Conservation (phyloP, 1,284 basidiomycete genomes). For the Heliocybe sulcata region DNA sequence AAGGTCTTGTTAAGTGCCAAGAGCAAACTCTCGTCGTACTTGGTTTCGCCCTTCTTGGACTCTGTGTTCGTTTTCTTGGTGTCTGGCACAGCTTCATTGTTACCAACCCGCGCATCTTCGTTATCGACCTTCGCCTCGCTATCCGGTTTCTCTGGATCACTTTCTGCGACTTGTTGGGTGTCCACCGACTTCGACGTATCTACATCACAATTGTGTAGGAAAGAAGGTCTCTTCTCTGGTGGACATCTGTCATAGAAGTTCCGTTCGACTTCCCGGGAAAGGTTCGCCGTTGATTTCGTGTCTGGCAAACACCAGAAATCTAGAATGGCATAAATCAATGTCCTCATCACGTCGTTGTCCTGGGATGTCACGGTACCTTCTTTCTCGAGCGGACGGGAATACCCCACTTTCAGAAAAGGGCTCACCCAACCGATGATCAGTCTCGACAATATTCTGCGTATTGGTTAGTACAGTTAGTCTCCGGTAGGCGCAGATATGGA, state of each 20-base stretch:
- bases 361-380: slow-evolving; percentile 29
- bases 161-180: no score
- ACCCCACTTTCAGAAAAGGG: slow-evolving; percentile 46
- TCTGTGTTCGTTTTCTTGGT: slow-evolving; percentile 10
- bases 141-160: no score
- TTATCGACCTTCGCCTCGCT: no score
- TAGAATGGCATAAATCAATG: slow-evolving; percentile 14
- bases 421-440: slow-evolving; percentile 43
- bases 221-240: slow-evolving; percentile 35
- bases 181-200: no score
- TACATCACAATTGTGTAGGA: slow-evolving; percentile 9
- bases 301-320: slow-evolving; percentile 47
- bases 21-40: slow-evolving; percentile 17
- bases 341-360: not conserved
- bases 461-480: no score
- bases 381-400: slow-evolving; percentile 45
- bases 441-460: slow-evolving; percentile 31
- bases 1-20: slow-evolving; percentile 29
- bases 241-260: slow-evolving; percentile 42
- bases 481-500: no score
- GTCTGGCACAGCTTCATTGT: no score
- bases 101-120: no score
- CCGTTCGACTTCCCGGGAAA: slow-evolving; percentile 34
- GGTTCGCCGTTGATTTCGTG: slow-evolving; percentile 24
- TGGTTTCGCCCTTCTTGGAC: slow-evolving; percentile 29